phyloP scores from a whole-genome alignment of 371 early-diverging fungal genomes.

The Mortierella sp. region DNA sequence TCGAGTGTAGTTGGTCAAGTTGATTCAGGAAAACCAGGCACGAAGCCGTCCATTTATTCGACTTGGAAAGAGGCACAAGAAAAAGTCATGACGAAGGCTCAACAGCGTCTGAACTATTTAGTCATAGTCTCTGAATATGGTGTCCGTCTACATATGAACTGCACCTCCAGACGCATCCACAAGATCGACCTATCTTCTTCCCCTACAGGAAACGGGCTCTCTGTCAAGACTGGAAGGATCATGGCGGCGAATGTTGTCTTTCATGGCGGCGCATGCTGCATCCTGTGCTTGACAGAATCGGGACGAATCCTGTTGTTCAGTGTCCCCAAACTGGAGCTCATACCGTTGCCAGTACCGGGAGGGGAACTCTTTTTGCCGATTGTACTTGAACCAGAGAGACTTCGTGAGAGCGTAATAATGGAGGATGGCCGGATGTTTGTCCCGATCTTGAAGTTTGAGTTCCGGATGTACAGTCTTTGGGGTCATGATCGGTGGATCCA shows the following conservation, averaged over 20 bases:
- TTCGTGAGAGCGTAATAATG: constrained; percentile 53
- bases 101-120: constrained; percentile 41
- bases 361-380: constrained; percentile 36
- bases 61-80: constrained; percentile 34
- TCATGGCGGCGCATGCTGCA: constrained; percentile 34
- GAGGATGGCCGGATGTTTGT: constrained; percentile 63
- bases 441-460: constrained; percentile 60
- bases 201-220: not conserved
- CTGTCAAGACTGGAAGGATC: constrained; percentile 22
- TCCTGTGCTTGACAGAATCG: constrained; percentile 40
- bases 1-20: too few species aligned
- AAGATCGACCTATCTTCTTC: constrained; percentile 27
- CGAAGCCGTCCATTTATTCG: constrained; percentile 25
- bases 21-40: too few species aligned
- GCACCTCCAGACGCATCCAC: constrained; percentile 45
- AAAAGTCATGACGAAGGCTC: constrained; percentile 38
- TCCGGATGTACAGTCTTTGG: constrained; percentile 59
- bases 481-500: constrained; percentile 35
- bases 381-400: constrained; percentile 30
- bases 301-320: constrained; percentile 38
- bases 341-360: constrained; percentile 22
- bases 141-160: constrained; percentile 50
- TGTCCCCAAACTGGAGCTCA: constrained; percentile 46
- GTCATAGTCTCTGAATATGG: constrained; percentile 36
- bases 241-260: constrained; percentile 43